These are phyloP conservation scores for Candida sphagnicola DNA, from an alignment of 805 yeast genomes.

Conservation along the genomic window DNA sequence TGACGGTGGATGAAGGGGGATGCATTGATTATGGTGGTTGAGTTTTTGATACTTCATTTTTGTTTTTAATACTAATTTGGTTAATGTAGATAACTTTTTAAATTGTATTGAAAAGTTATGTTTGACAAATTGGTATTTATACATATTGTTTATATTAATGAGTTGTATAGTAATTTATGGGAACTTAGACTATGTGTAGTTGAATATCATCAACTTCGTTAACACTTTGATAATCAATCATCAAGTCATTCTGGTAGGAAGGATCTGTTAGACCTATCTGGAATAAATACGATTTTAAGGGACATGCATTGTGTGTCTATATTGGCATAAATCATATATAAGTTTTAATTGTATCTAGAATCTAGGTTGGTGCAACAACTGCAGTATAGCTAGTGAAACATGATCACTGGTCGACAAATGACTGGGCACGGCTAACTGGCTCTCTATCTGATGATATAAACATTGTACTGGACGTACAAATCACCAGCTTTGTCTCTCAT, in stretches of 20 bases:
- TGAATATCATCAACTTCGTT: not conserved
- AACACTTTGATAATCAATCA: too few relatives aligned
- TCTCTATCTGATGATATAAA: slow-evolving; percentile 31
- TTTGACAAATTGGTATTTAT: not conserved
- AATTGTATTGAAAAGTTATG: not conserved
- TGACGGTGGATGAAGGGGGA: too few relatives aligned
- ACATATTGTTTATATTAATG: slow-evolving; percentile 3
- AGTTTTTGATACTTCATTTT: too few relatives aligned
- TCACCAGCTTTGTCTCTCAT: slow-evolving; percentile 42
- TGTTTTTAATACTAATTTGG: not conserved
- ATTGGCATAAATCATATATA: too few relatives aligned
- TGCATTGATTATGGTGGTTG: too few relatives aligned
- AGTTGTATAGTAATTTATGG: slow-evolving; percentile 5
- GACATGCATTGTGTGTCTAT: not conserved
- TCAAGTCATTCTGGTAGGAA: too few relatives aligned
- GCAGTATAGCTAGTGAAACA: too few relatives aligned
- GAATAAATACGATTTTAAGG: too few relatives aligned
- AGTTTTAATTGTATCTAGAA: too few relatives aligned
- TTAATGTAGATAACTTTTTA: not conserved
- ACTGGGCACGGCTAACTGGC: too few relatives aligned
- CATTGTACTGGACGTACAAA: slow-evolving; percentile 52
- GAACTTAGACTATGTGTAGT: slow-evolving; percentile 2
- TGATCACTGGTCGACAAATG: too few relatives aligned
- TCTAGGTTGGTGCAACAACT: not conserved
- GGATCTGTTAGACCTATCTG: too few relatives aligned